Conservation (phyloP, 805 yeast species). For the Nematodospora valgi region DNA sequence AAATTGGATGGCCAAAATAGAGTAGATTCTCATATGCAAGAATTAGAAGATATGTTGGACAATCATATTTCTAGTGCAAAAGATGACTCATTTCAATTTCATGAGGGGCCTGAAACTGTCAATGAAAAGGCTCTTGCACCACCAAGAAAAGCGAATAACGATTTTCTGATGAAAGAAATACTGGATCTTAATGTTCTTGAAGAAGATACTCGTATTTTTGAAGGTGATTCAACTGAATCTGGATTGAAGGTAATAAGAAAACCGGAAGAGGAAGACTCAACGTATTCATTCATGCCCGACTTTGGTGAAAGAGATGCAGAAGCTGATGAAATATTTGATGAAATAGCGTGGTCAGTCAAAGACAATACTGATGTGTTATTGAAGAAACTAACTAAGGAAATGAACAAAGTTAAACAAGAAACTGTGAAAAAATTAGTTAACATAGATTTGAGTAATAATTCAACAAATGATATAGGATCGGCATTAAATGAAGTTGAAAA, state of each 20-base stretch:
- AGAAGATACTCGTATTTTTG: conserved; percentile 4
- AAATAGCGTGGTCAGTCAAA: conserved; percentile 68
- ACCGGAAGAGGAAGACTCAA: conserved; percentile 5
- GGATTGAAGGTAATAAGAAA: conserved; percentile 16
- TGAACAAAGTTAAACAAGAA: conserved; percentile 59
- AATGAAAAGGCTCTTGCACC: no score
- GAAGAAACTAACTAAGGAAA: conserved; percentile 53
- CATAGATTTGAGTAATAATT: conserved; percentile 33
- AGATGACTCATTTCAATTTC: conserved; percentile 5
- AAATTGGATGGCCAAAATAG: conserved; percentile 4
- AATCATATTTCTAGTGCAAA: conserved; percentile 20
- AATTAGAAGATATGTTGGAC: conserved; percentile 37
- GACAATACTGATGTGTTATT: conserved; percentile 63
- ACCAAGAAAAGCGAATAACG: no score
- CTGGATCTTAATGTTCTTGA: conserved; percentile 7
- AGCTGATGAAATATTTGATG: conserved; percentile 68
- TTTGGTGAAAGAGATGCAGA: conserved; percentile 30
- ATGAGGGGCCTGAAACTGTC: conserved; percentile 2
- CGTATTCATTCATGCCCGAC: conserved; percentile 13
- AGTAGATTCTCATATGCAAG: conserved; percentile 30
- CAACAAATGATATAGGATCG: conserved; percentile 29
- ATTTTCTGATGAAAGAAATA: conserved; percentile 13
- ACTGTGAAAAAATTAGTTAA: conserved; percentile 48
- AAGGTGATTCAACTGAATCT: conserved; percentile 8
- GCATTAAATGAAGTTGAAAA: conserved; percentile 36